A percentile compares a stretch with the other conserved stretches of the same genome.
phyloP scores from a whole-genome alignment of 345 rosid genomes.

The Rhodamnia argentea region DNA sequence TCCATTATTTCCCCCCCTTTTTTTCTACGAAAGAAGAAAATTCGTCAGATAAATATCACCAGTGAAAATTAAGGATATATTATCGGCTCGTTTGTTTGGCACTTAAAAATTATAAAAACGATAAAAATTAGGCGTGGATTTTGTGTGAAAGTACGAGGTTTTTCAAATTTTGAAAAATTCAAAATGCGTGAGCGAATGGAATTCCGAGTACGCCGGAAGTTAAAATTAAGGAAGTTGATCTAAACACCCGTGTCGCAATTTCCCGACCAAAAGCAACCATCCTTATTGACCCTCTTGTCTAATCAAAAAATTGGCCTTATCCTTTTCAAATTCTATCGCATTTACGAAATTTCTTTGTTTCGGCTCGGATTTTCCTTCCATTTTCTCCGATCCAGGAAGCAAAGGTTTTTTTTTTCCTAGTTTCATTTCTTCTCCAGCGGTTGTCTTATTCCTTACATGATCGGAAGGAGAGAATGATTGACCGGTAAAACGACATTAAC shows the following conservation, averaged over 20 bases:
- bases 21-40: too few relatives aligned
- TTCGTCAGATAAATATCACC: too few relatives aligned
- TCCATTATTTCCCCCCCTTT: too few relatives aligned
- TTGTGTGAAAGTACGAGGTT: too few relatives aligned
- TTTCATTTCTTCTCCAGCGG: neutral
- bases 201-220: fast-evolving
- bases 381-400: neutral
- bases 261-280: neutral
- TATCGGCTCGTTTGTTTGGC: too few relatives aligned
- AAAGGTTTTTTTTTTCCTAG: neutral
- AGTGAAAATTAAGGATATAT: neutral
- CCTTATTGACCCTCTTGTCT: neutral
- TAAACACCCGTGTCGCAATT: neutral
- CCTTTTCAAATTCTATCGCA: neutral
- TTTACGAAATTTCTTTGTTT: neutral
- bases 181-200: neutral
- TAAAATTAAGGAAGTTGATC: fast-evolving
- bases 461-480: neutral
- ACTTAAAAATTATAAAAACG: neutral
- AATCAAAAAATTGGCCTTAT: neutral
- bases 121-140: neutral
- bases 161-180: neutral
- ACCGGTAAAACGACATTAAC: neutral
- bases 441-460: neutral
- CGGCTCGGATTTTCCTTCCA: too few relatives aligned